Evolutionary conservation across 2,329 filamentous ascomycete species (phyloP).

Genomic region (Neoascochyta sp.): DNA sequence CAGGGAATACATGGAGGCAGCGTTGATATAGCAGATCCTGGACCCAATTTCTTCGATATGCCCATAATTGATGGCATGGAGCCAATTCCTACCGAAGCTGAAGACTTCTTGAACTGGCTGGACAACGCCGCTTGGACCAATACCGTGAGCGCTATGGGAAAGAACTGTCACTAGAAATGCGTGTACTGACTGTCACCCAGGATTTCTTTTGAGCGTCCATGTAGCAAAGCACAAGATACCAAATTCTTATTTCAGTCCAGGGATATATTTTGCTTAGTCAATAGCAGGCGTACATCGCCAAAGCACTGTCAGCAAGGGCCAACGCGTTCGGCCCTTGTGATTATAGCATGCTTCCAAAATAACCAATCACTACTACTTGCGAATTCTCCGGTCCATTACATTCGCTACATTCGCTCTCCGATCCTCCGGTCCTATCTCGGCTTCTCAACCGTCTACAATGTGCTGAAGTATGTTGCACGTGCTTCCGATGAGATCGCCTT

Average conservation of each 20-base stretch:
- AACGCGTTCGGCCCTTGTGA: background rate
- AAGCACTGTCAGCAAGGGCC: background rate
- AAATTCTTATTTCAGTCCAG: background rate
- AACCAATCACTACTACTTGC: background rate
- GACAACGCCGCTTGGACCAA: slow-evolving; percentile 39
- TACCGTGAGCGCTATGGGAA: slow-evolving; percentile 13
- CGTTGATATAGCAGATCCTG: slow-evolving; percentile 11
- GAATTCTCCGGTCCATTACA: no score
- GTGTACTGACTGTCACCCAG: slow-evolving; percentile 3
- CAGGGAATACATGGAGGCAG: slow-evolving; percentile 14
- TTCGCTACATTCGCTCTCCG: no score
- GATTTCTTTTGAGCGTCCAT: slow-evolving; percentile 10
- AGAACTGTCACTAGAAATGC: background rate
- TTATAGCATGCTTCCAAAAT: background rate
- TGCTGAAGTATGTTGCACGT: slow-evolving; percentile 9
- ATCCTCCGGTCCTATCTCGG: background rate
- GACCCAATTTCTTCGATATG: slow-evolving; percentile 32
- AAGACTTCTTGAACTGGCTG: slow-evolving; percentile 36
- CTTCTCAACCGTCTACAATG: no score
- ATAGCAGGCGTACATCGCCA: background rate
- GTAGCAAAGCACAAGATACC: background rate
- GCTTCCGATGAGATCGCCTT: slow-evolving; percentile 9
- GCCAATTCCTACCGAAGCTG: slow-evolving; percentile 35
- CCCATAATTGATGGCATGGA: slow-evolving; percentile 36
- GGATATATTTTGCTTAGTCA: no score